Percentiles rank a stretch among this genome's conserved stretches.
phyloP scores from a whole-genome alignment of 2,329 filamentous ascomycete genomes.

The Aspergillus neotritici region DNA sequence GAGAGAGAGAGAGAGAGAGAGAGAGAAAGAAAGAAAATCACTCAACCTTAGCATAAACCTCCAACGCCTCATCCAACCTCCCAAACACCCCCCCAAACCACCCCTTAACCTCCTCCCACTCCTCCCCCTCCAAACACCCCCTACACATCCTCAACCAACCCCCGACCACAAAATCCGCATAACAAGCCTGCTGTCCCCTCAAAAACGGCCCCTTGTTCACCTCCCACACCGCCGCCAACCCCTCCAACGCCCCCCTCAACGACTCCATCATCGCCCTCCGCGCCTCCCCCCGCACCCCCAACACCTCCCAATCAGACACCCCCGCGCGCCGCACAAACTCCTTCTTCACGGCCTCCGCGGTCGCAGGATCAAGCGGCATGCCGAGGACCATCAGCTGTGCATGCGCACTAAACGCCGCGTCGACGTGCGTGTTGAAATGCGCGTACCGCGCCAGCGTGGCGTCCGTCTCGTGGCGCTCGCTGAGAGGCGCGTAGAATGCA shows the following conservation, averaged over 20 bases:
- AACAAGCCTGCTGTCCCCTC: conserved; percentile 41
- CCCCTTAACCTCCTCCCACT: conserved; percentile 44
- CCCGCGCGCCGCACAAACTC: conserved; percentile 48
- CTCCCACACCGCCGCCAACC: conserved; percentile 40
- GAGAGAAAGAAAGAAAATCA: not conserved
- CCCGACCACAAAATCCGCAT: conserved; percentile 55
- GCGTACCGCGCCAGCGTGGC: conserved; percentile 34
- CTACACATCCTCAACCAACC: conserved; percentile 50
- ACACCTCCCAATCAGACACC: conserved; percentile 35
- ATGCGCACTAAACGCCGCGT: conserved; percentile 49
- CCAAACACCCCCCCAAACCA: conserved; percentile 53
- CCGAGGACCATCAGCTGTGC: conserved; percentile 35
- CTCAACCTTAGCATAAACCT: conserved; percentile 30
- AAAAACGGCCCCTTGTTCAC: conserved; percentile 46
- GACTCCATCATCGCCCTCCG: conserved; percentile 35
- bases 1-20: not conserved
- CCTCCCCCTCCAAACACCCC: conserved; percentile 36
- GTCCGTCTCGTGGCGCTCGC: conserved; percentile 22
- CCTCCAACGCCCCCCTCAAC: conserved; percentile 40
- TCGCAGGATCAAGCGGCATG: conserved; percentile 50
- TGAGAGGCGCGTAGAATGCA: conserved; percentile 35
- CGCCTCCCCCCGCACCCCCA: conserved; percentile 35
- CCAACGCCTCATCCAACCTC: conserved; percentile 44
- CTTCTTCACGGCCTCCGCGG: conserved; percentile 41
- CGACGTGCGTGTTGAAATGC: conserved; percentile 51